Base-by-base conservation (phyloP, 768 basidiomycete species). In the Pleurotus ostreatus region DNA sequence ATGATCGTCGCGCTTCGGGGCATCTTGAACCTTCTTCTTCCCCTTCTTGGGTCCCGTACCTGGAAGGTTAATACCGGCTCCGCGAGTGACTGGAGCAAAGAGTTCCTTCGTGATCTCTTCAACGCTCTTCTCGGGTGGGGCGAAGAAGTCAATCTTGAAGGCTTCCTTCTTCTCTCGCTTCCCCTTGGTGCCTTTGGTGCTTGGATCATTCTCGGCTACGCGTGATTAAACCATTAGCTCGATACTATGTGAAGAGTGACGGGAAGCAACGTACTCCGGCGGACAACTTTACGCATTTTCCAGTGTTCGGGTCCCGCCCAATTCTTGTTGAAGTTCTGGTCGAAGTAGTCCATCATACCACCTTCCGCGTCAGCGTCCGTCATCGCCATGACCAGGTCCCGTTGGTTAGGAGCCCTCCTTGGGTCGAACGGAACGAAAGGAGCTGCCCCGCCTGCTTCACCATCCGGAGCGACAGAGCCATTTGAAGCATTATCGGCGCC, bases 241-340 rank as follows among this genome's bases (percentile, higher is more conserved):
- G 5, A 23, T 30, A 25, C 40, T 52, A 56, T 48, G 45, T 55
- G 48, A 22, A 18, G 47, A 49, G 20, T 9, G 46, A 47, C 47
- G 12, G 5, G 44, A 34, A 43, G 46, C 16, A 59, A 45, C 41
- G 57, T 60, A 95, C 93, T 80, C 76, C 81, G 83, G 58, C 89
- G 82, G 52, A 93, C 76, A n/a, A 86, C 79, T 66, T 86, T 89
- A 59, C 89, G 77, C 65, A 98, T 70, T 68, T 96, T 98, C 96
- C 97, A 99, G 67, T 99, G 97, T 70, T 98, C 93, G 6, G 95
- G 95, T 0, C 97, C 97, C 3, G 97, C 97, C 97, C 97, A 99
- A 62, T 96, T 96, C 78, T 92, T 96, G 63, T 86, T 76, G 64
- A 90, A 80, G 59, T 77, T 84, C 63, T 86, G 81, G 69, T 98